Evolutionary conservation across 495 filamentous ascomycete genomes (phyloP).

Genomic region (Hypoxylon fuscum): DNA sequence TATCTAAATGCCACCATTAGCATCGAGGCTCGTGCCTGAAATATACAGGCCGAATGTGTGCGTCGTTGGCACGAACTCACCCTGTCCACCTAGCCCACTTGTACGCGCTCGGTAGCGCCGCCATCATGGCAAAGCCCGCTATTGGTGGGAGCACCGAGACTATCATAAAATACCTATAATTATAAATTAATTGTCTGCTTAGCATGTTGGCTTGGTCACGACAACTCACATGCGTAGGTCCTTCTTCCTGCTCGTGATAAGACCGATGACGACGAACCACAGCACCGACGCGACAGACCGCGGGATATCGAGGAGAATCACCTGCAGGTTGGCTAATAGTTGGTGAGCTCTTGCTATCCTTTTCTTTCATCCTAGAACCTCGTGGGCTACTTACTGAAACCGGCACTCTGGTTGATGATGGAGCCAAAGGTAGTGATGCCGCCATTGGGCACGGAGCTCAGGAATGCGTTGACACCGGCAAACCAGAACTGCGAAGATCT

Average conservation of each 20-base stretch:
- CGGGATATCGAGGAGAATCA: conserved; percentile 45
- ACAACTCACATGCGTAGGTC: conserved; percentile 43
- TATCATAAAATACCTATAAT: conserved; percentile 45
- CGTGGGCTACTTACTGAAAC: conserved; percentile 41
- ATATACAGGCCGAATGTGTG: neutral
- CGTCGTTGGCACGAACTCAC: conserved; percentile 20
- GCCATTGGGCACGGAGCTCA: conserved; percentile 60
- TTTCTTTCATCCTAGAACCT: neutral
- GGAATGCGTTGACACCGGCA: conserved; percentile 54
- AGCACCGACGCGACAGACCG: conserved; percentile 39
- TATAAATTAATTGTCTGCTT: conserved; percentile 4
- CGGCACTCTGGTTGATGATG: conserved; percentile 59
- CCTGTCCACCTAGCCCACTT: conserved; percentile 46
- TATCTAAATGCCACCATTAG: conserved; percentile 27
- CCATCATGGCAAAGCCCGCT: conserved; percentile 43
- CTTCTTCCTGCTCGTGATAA: conserved; percentile 41
- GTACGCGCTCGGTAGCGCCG: conserved; percentile 42
- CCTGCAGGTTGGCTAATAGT: conserved; percentile 36
- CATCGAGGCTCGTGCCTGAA: neutral
- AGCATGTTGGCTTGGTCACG: neutral
- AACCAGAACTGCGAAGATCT: conserved; percentile 47
- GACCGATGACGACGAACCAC: conserved; percentile 42
- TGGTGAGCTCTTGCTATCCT: neutral
- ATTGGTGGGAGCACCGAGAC: conserved; percentile 42
- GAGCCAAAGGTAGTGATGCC: conserved; percentile 60